Evolutionary conservation across 495 filamentous ascomycete genomes (phyloP), one percentile per base, ranked within the genome.

Genomic region (Hyaloscypha hepaticicola): DNA sequence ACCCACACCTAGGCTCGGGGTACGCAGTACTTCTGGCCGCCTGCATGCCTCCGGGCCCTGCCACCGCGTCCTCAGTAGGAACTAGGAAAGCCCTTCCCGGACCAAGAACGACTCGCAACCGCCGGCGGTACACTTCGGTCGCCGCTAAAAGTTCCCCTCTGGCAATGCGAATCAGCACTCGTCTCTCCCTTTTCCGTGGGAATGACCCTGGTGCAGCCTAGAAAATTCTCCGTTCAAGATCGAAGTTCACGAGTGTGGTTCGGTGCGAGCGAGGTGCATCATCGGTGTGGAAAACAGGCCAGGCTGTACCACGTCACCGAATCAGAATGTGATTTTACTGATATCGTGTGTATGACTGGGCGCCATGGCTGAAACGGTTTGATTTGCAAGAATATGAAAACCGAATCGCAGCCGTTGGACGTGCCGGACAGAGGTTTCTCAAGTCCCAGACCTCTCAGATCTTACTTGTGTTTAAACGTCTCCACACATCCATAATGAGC

Each of bases 151-250:
- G 4, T 16, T 45, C 19, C 14, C 38, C 14, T 45, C 38, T 45
- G 38, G 4, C 9, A 45, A 45, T 45, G 38, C 38, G 38, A 45
- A 45, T 45, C 38, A 45, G 19, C 16, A 19, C 38, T 45, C 38
- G 38, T 16, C 38, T 16, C 19, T 45, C 38, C 11, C 14, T 45
- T 9, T 45, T 16, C 19, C 7, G 16, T 4, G 38, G 38, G 6
- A n/a, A 53, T 25, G 33, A 53, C 29, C 29, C 51, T 49, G 19
- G 51, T 52, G 51, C 50, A 65, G 45, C 55, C 55, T 65, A 33
- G 55, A 65, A 59, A 59, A 24, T 49, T 33, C 55, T 55, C 31
- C 14, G n/a, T 31, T 22, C 22, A 25, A 34, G 16, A 34, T 55
- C n/a, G 55, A 26, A 52, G 6, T 34, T 19, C 55, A 21, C 16